These are phyloP conservation scores for Taxillus chinensis DNA, from an alignment of 164 flowering plant species.

Conservation along the genomic window DNA sequence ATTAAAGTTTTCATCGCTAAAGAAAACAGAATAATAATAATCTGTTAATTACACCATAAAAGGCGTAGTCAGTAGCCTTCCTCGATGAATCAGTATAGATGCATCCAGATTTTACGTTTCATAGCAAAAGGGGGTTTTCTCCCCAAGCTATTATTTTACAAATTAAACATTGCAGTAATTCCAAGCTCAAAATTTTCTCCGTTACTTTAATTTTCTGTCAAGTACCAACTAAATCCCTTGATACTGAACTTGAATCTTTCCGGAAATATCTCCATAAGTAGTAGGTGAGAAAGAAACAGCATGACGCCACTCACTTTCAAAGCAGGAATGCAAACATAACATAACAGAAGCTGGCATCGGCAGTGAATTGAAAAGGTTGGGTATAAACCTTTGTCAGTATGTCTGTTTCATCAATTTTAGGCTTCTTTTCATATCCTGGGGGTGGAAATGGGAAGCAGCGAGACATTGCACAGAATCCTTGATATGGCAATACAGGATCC, in stretches of 20 bases:
- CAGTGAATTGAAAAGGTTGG: not conserved
- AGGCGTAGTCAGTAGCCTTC: too few relatives aligned
- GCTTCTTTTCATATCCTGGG: slow-evolving; percentile 7
- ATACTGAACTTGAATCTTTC: not conserved
- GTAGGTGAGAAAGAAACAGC: not conserved
- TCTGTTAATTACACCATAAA: too few relatives aligned
- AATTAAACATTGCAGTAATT: too few relatives aligned
- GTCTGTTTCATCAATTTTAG: slow-evolving; percentile 8
- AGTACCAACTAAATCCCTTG: not conserved
- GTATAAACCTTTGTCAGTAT: slow-evolving; percentile 7
- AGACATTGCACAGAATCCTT: slow-evolving; percentile 2
- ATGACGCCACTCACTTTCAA: not conserved
- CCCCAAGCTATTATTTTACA: too few relatives aligned
- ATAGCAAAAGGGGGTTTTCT: too few relatives aligned
- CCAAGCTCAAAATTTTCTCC: too few relatives aligned
- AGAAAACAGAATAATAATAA: too few relatives aligned
- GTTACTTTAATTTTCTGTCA: not conserved
- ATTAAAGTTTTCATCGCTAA: too few relatives aligned
- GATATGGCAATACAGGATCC: slow-evolving; percentile 2
- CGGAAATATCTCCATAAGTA: not conserved
- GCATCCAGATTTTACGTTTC: too few relatives aligned
- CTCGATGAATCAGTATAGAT: too few relatives aligned
- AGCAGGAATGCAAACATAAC: not conserved
- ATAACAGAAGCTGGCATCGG: not conserved
- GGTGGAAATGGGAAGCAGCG: slow-evolving; percentile 4